Conservation (phyloP, 2,329 filamentous ascomycete genomes). For the Microascus cirrosus region DNA sequence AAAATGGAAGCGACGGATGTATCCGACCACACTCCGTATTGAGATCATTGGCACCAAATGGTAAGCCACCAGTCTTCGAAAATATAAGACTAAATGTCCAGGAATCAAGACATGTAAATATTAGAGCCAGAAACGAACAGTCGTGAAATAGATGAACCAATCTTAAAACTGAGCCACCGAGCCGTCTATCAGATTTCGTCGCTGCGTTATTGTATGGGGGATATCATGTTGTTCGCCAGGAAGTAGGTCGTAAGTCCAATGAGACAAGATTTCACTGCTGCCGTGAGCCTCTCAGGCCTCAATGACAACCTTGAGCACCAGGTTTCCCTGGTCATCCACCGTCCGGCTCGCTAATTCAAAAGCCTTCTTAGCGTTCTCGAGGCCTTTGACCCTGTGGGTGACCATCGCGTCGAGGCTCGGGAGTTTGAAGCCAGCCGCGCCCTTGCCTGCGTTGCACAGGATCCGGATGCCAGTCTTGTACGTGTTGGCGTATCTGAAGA, state of each 20-base stretch:
- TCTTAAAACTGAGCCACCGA: background rate
- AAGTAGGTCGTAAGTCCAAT: background rate
- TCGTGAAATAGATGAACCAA: background rate
- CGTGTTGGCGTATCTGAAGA: constrained; percentile 69
- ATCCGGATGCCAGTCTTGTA: constrained; percentile 60
- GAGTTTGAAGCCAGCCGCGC: constrained; percentile 29
- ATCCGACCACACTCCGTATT: background rate
- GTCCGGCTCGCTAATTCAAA: constrained; percentile 63
- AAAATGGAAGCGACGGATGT: background rate
- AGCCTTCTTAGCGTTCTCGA: constrained; percentile 49
- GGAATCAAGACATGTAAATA: background rate
- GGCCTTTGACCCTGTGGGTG: constrained; percentile 60
- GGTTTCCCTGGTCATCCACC: constrained; percentile 52
- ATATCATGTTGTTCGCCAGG: background rate
- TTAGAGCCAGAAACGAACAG: background rate
- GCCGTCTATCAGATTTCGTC: constrained; percentile 4
- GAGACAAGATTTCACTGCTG: background rate
- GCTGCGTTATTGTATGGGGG: background rate
- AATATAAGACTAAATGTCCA: too few relatives aligned
- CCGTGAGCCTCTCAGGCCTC: constrained; percentile 27
- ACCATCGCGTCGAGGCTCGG: constrained; percentile 60
- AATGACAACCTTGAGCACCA: constrained; percentile 64
- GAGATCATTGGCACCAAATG: too few relatives aligned
- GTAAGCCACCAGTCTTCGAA: too few relatives aligned
- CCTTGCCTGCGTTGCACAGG: constrained; percentile 33